A percentile compares a stretch with the other conserved stretches of the same genome.
phyloP scores from a whole-genome alignment of 768 basidiomycete genomes.

The Russula foetens region DNA sequence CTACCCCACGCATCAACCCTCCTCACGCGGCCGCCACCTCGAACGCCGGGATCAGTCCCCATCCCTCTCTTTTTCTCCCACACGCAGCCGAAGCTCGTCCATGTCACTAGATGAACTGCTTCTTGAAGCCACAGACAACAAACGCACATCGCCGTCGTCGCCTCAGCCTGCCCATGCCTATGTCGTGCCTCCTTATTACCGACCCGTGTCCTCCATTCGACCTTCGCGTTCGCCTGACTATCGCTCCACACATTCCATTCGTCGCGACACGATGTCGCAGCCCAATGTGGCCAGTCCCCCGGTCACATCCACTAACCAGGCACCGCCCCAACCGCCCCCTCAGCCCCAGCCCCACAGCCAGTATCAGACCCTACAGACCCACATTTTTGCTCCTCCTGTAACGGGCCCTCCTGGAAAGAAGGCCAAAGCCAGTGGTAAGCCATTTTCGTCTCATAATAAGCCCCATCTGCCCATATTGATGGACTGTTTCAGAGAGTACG shows the following conservation, averaged over 20 bases:
- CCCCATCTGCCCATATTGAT: not conserved
- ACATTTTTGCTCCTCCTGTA: conserved; percentile 66
- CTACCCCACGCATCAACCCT: conserved; percentile 21
- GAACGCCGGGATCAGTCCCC: conserved; percentile 17
- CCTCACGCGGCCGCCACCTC: conserved; percentile 22
- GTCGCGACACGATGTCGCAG: conserved; percentile 5
- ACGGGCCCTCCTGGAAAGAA: conserved; percentile 69
- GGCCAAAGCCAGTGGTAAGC: conserved; percentile 34
- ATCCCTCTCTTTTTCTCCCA: conserved; percentile 30
- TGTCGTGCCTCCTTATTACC: conserved; percentile 23
- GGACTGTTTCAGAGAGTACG: not conserved
- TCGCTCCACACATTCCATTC: conserved; percentile 3
- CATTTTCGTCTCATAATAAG: not conserved
- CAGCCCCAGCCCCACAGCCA: conserved; percentile 29
- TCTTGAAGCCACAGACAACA: conserved; percentile 35
- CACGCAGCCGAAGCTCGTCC: conserved; percentile 29
- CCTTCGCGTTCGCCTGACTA: conserved; percentile 13
- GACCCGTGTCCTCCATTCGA: conserved; percentile 7
- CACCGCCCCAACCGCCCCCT: conserved; percentile 17
- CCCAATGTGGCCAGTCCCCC: conserved; percentile 3
- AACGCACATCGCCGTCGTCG: conserved; percentile 24
- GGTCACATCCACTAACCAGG: conserved; percentile 19
- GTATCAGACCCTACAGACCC: conserved; percentile 46
- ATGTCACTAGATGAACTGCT: conserved; percentile 41
- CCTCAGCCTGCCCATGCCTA: conserved; percentile 24